Conservation (phyloP, 83 land plant species). For the Thuja plicata region DNA sequence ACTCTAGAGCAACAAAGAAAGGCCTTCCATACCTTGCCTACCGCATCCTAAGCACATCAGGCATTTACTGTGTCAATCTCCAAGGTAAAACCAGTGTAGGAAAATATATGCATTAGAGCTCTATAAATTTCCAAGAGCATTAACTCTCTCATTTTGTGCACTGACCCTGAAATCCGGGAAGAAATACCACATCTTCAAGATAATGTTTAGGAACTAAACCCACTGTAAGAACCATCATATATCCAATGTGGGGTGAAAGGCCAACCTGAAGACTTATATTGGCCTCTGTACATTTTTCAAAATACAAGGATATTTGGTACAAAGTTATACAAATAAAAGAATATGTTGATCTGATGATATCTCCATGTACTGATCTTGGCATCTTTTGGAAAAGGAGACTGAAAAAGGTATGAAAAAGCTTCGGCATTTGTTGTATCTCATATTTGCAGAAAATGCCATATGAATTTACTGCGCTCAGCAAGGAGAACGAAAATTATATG, state of each 20-base stretch:
- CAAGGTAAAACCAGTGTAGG: neutral
- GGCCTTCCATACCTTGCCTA: neutral
- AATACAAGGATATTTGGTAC: constrained; percentile 9
- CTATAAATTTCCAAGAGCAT: neutral
- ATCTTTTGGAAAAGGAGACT: neutral
- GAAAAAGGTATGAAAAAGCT: neutral
- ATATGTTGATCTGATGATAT: neutral
- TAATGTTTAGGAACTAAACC: neutral
- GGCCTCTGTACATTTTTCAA: neutral
- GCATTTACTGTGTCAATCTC: neutral
- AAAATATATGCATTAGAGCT: neutral
- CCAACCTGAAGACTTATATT: neutral
- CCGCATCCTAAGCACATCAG: neutral
- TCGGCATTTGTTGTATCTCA: neutral
- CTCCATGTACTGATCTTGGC: neutral
- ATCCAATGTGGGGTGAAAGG: neutral
- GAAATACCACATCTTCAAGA: neutral
- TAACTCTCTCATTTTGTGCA: neutral
- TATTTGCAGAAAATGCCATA: neutral
- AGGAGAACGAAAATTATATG: neutral
- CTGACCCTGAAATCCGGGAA: neutral
- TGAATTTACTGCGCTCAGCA: neutral
- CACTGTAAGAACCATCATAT: neutral
- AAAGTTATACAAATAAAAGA: constrained; percentile 13
- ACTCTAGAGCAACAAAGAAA: neutral